Evolutionary conservation across 169 alveolate species (phyloP), one percentile per base, ranked within the genome.

Genomic region (Cryptosporidium sp.): DNA sequence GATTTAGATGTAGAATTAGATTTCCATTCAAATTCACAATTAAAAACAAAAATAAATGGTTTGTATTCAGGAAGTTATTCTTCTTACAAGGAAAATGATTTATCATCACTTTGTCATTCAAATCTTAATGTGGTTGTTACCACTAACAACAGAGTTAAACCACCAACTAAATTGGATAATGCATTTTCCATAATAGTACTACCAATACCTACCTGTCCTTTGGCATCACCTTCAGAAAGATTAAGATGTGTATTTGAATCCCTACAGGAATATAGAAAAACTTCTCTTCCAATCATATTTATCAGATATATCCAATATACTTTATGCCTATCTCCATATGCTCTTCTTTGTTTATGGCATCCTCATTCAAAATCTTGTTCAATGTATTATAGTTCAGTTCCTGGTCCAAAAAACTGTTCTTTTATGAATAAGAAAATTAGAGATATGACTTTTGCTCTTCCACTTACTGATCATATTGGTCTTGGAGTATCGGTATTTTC

Each of bases 151-250:
- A 58, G 89, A 80, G 70, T 58, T 12, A 67, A 39, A 3, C 68
- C 75, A 2, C 89, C 89, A 26, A 67, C 51, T 4, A 80, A 80
- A 37, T 31, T 80, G 65, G 89, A 80, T 44, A 80, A 80, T 26
- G 89, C 68, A 65, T 80, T 80, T 65, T 80, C 89, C 14, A 80
- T 42, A 33, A 80, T 80, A 21, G 89, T 80, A 23, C 26, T 80
- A 33, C 89, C 89, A 33, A 80, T 80, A 12, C 89, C 89, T 18
- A 80, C 89, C 7, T 80, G 89, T 65, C 89, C 89, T 33, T n/a
- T 48, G 45, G 89, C 75, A 16, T 61, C 89, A 16, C 89, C 89
- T 1, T 80, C 65, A 9, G 89, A 80, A 42, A 80, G 89, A 60
- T 80, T 80, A 18, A 80, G 52, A 65, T 80, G 89, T 42, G 89